These are phyloP conservation scores for Penicillium sp. DNA, from an alignment of 2,329 filamentous ascomycete genomes.

Conservation along the genomic window DNA sequence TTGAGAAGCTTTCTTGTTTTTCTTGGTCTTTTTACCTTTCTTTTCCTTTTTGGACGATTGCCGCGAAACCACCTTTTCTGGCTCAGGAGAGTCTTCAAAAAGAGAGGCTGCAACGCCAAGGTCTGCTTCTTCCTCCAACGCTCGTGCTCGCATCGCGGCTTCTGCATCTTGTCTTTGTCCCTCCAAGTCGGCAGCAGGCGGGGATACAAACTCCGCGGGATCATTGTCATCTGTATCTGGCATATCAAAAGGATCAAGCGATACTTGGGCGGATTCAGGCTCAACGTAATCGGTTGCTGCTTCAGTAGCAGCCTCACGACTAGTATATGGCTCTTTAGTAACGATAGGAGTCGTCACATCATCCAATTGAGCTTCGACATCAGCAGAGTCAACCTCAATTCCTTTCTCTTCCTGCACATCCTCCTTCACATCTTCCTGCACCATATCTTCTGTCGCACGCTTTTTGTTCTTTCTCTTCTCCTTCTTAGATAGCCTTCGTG, in stretches of 20 bases:
- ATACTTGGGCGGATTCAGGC: constrained; percentile 8
- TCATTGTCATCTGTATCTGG: constrained; percentile 5
- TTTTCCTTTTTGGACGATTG: constrained; percentile 37
- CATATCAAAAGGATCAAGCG: constrained; percentile 15
- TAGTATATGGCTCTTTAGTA: neutral
- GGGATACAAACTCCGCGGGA: neutral
- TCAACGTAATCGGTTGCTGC: neutral
- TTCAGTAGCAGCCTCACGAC: neutral
- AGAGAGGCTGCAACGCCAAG: constrained; percentile 10
- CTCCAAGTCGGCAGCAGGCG: neutral
- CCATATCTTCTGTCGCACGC: neutral
- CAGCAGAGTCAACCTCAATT: neutral
- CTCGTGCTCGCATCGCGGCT: constrained; percentile 7
- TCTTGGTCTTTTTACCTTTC: constrained; percentile 36
- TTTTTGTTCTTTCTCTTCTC: constrained; percentile 16
- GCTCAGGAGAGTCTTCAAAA: constrained; percentile 7
- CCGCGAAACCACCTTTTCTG: constrained; percentile 16
- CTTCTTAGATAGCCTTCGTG: constrained; percentile 10
- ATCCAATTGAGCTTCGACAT: neutral
- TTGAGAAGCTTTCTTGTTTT: constrained; percentile 23
- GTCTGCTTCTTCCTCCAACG: constrained; percentile 16
- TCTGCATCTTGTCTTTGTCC: constrained; percentile 7
- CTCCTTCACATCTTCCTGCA: too few relatives aligned
- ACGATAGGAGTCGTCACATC: neutral
- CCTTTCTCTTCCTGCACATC: neutral